phyloP scores from a whole-genome alignment of 176 grass and related monocot genomes.

The Carex kokanica region DNA sequence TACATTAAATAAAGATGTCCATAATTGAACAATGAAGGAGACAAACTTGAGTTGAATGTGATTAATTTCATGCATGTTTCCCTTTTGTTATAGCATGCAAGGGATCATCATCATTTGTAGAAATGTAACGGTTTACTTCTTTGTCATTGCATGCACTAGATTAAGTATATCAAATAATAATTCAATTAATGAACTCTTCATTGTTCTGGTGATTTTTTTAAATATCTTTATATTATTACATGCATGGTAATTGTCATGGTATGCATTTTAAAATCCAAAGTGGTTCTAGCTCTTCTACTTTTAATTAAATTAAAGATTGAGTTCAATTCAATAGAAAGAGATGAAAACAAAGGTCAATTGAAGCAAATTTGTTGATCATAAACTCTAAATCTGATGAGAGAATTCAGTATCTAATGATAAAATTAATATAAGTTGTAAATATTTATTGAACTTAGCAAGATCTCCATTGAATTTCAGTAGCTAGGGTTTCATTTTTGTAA shows the following conservation, averaged over 20 bases:
- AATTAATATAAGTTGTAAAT: too few species aligned
- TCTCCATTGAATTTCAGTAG: neutral
- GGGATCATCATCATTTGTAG: neutral
- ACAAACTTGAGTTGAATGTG: too few species aligned
- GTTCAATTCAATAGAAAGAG: neutral
- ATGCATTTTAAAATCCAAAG: neutral
- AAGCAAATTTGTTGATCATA: neutral
- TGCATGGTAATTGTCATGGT: neutral
- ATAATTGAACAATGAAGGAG: too few species aligned
- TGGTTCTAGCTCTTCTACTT: neutral
- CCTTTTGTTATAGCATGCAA: neutral
- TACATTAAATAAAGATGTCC: too few species aligned
- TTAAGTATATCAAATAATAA: neutral
- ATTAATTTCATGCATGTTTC: too few species aligned
- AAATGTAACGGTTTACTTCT: neutral
- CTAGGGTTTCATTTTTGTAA: neutral
- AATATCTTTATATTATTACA: neutral
- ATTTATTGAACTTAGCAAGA: too few species aligned
- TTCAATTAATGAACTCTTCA: neutral
- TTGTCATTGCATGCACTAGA: neutral
- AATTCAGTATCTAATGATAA: neutral
- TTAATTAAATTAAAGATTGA: neutral
- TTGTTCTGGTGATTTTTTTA: neutral
- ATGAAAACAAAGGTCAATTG: neutral
- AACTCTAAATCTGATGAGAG: neutral